phyloP scores from a whole-genome alignment of 768 basidiomycete species.

The Termitomyces sp. region DNA sequence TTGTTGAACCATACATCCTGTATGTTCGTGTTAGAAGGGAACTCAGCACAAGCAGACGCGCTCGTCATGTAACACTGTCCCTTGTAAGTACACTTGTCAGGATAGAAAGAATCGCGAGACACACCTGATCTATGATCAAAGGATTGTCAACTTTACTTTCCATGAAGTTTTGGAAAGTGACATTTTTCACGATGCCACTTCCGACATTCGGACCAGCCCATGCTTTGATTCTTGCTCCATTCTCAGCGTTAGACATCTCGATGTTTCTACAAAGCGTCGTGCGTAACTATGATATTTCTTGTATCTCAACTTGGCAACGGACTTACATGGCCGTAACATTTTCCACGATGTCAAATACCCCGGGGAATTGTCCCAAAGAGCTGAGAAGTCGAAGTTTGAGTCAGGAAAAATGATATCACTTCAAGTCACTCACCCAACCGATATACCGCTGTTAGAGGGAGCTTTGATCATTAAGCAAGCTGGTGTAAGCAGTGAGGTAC shows the following conservation, averaged over 20 bases:
- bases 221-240: constrained; percentile 66
- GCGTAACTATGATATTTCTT: neutral
- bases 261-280: constrained; percentile 34
- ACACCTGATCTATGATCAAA: constrained; percentile 51
- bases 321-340: constrained; percentile 49
- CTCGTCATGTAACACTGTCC: constrained; percentile 43
- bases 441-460: constrained; percentile 39
- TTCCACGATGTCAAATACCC: constrained; percentile 53
- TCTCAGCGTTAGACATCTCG: constrained; percentile 55
- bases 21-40: constrained; percentile 50
- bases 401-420: too few relatives aligned
- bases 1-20: constrained; percentile 53
- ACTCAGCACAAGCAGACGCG: constrained; percentile 43
- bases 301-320: neutral
- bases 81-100: neutral
- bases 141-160: constrained; percentile 55
- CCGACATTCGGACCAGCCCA: constrained; percentile 60
- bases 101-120: neutral
- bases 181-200: constrained; percentile 50
- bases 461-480: neutral
- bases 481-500: constrained; percentile 6
- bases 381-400: constrained; percentile 23
- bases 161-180: constrained; percentile 47
- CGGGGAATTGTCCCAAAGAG: constrained; percentile 52
- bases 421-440: constrained; percentile 31